Evolutionary conservation across 495 filamentous ascomycete species (phyloP), one percentile per base, ranked within the genome.

Genomic region (Oleoguttula mirabilis): DNA sequence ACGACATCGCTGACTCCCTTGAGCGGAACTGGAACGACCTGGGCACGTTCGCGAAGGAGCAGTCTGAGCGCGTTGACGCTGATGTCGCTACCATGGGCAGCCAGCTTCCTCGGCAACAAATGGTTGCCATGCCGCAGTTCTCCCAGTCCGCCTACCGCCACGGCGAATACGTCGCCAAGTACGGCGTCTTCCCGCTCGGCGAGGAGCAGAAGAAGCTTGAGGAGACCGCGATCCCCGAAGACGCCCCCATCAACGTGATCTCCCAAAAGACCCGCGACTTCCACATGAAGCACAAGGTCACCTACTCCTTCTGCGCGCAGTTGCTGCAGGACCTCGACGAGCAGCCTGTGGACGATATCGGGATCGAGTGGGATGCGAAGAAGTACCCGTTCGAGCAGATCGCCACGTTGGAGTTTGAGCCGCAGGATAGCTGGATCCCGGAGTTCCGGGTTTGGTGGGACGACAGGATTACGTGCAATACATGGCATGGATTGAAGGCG

Each of bases 351-450:
- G 67, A 69, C 43, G 68, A 68, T 44, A 55, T 65, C 15, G 66
- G 67, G 10, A 61, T 60, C n/a, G 52, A 63, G 0, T 71, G 65
- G 66, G 66, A 70, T 45, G 46, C 59, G 19, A 58, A 61, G 47
- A 70, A 66, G 41, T 69, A 70, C 32, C 69, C 68, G 2, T 69
- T 55, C 56, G 64, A 68, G 45, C 63, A 63, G 15, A 62, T 71
- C 14, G 69, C 63, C 12, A 61, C 52, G 25, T 46, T 70, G 16
- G 44, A 63, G 21, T 61, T 70, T 40, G 61, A 62, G 10, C 59
- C 61, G 47, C 64, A 69, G 38, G 66, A 71, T n/a, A 57, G 52
- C 11, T 68, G 62, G 31, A 55, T 61, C 27, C 63, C 60, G 19
- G 61, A 61, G 41, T 45, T 65, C 22, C 64, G 62, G 37, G 52